phyloP scores from a whole-genome alignment of 257 asterid genomes.

The Nicotiana attenuata region DNA sequence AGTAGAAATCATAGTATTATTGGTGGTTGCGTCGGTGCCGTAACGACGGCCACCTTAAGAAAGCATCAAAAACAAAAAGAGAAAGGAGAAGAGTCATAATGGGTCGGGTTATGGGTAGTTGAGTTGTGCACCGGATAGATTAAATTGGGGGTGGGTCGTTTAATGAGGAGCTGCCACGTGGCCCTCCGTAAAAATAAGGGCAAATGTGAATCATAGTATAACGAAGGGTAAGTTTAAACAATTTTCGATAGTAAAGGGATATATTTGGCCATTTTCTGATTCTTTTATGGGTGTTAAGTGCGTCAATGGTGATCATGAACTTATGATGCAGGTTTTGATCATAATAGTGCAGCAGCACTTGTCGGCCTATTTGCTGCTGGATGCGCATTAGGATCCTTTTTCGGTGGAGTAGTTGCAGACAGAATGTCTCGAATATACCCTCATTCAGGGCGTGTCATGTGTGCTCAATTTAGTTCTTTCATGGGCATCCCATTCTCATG shows the following conservation, averaged over 20 bases:
- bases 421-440: slow-evolving; percentile 63
- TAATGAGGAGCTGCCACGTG: too few relatives aligned
- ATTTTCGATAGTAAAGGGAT: too few relatives aligned
- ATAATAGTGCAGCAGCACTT: slow-evolving; percentile 70
- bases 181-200: too few relatives aligned
- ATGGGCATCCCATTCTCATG: slow-evolving; percentile 94
- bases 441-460: slow-evolving; percentile 70
- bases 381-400: slow-evolving; percentile 80
- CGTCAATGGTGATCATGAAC: background rate
- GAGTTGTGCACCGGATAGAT: too few relatives aligned
- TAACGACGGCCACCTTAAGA: too few relatives aligned
- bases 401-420: slow-evolving; percentile 91
- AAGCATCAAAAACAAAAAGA: too few relatives aligned
- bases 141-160: too few relatives aligned
- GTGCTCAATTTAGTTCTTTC: slow-evolving; percentile 86
- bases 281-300: background rate
- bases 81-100: too few relatives aligned
- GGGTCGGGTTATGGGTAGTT: too few relatives aligned
- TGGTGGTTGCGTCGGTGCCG: too few relatives aligned
- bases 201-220: too few relatives aligned
- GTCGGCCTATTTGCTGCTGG: slow-evolving; percentile 90
- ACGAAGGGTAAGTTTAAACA: too few relatives aligned
- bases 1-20: background rate
- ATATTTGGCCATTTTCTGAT: background rate
- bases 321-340: slow-evolving; percentile 74